Base-by-base conservation (phyloP, 805 yeast genomes). In the Candida sphagnicola region DNA sequence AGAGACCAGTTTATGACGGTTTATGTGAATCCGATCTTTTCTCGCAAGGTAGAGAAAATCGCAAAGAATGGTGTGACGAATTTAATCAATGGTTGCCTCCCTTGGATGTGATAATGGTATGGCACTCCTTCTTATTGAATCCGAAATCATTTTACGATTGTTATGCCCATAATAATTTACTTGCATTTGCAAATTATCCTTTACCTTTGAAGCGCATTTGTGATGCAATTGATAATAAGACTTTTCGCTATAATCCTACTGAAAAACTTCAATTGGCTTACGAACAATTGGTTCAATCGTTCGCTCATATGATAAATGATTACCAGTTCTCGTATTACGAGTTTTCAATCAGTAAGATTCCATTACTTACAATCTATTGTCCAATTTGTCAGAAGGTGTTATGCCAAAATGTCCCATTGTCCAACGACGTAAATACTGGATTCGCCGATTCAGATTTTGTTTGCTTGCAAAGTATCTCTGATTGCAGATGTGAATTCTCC, bases 111-210 rank as follows among this genome's bases (percentile, higher is more conserved):
- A 16, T 52, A 4, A 38, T 54, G 41, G 54, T 51, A 8, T 54
- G 58, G 58, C 56, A 54, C 41, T 33, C 52, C 12, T 50, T 51
- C 38, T 34, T 48, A 21, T 39, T 51, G 29, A 52, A 48, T 28
- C 55, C 56, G 8, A 38, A 37, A 29, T 18, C 49, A 17, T 45
- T 26, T 31, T 49, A 42, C 37, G 53, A 46, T 31, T 35, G 25
- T 13, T 46, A 46, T n/a, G 38, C 36, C 2, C 35, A 48, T 18
- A 43, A 41, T 29, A 34, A 39, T 13, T 42, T 50, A 12, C 25
- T 31, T 4, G 25, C 34, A 8, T 47, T 50, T 33, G 42, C 40
- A 8, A 16, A 21, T 13, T 32, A 26, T 10, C 48, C 51, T 14
- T 45, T 45, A n/a, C 49, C 48, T 1, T 40, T 47, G 12, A 23